Evolutionary conservation across 176 grass and related monocot species (phyloP).

Genomic region (Thinopyrum elongatum): DNA sequence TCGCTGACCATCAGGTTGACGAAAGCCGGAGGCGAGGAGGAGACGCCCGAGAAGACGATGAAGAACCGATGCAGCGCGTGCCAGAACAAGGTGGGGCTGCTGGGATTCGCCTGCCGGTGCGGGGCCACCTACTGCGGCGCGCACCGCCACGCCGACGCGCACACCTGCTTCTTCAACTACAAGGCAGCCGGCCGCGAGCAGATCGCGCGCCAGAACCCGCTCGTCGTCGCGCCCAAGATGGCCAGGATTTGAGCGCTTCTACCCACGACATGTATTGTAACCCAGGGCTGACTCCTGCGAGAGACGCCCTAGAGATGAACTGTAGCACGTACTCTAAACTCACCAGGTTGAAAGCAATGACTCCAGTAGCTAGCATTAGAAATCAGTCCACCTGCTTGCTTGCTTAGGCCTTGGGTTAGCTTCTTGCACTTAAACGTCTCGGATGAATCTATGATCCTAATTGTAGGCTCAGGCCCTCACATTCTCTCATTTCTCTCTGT

Average conservation of each 20-base stretch:
- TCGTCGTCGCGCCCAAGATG: background rate
- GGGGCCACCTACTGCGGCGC: background rate
- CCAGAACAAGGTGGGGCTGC: background rate
- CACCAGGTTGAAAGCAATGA: too few species aligned
- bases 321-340: too few species aligned
- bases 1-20: background rate
- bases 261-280: too few species aligned
- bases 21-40: background rate
- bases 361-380: too few species aligned
- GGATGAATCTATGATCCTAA: too few species aligned
- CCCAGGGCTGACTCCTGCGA: background rate
- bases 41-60: too few species aligned
- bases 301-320: too few species aligned
- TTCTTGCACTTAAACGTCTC: too few species aligned
- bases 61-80: background rate
- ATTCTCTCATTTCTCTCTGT: too few species aligned
- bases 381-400: too few species aligned
- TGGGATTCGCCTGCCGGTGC: background rate
- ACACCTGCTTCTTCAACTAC: background rate
- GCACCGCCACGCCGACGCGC: background rate
- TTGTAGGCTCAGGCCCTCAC: too few species aligned
- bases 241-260: background rate
- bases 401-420: too few species aligned
- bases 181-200: background rate
- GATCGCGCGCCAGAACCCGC: background rate